These are phyloP conservation scores for Leishmania arabica DNA, from an alignment of 208 protist genomes.

Conservation along the genomic window DNA sequence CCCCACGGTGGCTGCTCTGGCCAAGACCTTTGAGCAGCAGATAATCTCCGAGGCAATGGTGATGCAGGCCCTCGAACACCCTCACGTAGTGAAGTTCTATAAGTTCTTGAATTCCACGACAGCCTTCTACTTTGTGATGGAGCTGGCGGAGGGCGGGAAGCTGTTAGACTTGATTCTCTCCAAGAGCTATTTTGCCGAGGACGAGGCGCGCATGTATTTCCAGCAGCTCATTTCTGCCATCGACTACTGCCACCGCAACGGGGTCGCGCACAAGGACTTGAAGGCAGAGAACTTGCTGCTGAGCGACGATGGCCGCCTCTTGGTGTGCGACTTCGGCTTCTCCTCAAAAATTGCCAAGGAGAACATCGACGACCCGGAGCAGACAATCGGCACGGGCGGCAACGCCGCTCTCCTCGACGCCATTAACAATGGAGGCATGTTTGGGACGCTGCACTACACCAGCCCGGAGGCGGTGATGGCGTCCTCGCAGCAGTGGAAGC, in stretches of 20 bases:
- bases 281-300: slow-evolving; percentile 93
- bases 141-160: slow-evolving; percentile 91
- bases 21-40: slow-evolving; percentile 47
- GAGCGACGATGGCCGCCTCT: slow-evolving; percentile 58
- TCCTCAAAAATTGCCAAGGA: slow-evolving; percentile 60
- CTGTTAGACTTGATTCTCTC: slow-evolving; percentile 94
- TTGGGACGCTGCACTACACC: slow-evolving; percentile 89
- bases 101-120: slow-evolving; percentile 87
- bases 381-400: slow-evolving; percentile 38
- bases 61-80: slow-evolving; percentile 89
- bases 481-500: slow-evolving; percentile 26
- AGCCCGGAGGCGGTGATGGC: slow-evolving; percentile 75
- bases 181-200: slow-evolving; percentile 82
- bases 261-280: slow-evolving; percentile 87
- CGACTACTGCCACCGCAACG: slow-evolving; percentile 93
- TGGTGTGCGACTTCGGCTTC: slow-evolving; percentile 93
- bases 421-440: slow-evolving; percentile 31
- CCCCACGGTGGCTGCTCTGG: slow-evolving; percentile 17
- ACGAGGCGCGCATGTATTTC: slow-evolving; percentile 89
- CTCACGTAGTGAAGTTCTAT: slow-evolving; percentile 89
- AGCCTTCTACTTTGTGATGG: slow-evolving; percentile 91
- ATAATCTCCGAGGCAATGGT: slow-evolving; percentile 90
- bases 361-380: slow-evolving; percentile 58
- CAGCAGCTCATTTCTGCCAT: slow-evolving; percentile 95
- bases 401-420: slow-evolving; percentile 37